Conservation (phyloP, 306 rosid species). For the Hippophae gyantsensis region DNA sequence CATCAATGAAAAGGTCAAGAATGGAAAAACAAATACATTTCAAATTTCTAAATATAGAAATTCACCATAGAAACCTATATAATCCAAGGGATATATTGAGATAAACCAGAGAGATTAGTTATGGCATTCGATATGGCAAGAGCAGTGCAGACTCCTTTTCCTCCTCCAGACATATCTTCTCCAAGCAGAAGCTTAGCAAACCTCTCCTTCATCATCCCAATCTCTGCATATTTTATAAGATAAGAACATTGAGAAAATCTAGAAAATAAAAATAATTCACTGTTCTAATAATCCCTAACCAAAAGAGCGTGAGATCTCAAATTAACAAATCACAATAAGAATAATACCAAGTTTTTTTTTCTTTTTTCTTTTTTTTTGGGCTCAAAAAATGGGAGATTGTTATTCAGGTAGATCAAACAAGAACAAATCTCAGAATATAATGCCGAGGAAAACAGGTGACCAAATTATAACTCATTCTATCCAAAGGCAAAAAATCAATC, state of each 20-base stretch:
- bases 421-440: too few relatives aligned
- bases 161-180: conserved; percentile 99
- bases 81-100: neutral
- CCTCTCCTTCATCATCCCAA: conserved; percentile 93
- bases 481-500: too few relatives aligned
- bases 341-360: neutral
- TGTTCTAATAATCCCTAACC: too few relatives aligned
- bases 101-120: conserved; percentile 87
- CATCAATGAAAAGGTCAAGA: conserved; percentile 14
- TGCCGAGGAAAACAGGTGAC: neutral
- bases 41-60: neutral
- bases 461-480: neutral
- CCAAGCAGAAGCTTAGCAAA: conserved; percentile 85
- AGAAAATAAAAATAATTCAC: neutral
- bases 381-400: neutral
- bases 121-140: conserved; percentile 90
- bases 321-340: too few relatives aligned
- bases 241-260: neutral
- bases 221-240: conserved; percentile 29
- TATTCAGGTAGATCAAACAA: neutral
- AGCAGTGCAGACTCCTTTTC: conserved; percentile 95
- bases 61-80: neutral
- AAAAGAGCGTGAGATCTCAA: too few relatives aligned
- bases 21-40: neutral
- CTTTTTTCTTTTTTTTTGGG: neutral